phyloP scores from a whole-genome alignment of 164 flowering plant species.

The Protea cynaroides region DNA sequence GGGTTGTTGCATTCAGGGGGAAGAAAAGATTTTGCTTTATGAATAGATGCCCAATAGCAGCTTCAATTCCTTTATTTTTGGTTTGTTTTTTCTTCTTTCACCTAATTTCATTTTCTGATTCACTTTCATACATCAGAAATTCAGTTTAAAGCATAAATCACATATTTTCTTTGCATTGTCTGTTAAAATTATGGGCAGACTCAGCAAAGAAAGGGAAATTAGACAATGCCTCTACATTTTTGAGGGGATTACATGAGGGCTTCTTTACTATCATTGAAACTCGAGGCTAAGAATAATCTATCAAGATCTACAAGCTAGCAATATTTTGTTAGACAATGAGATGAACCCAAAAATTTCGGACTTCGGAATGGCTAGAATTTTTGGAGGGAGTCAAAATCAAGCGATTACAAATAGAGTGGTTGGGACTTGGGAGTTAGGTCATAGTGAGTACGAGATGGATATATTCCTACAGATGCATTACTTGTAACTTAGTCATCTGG shows the following conservation, averaged over 20 bases:
- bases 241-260: conserved; percentile 77
- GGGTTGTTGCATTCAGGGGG: conserved; percentile 62
- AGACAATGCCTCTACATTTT: conserved; percentile 52
- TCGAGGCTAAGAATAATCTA: conserved; percentile 76
- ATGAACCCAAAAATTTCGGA: conserved; percentile 86
- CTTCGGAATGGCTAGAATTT: conserved; percentile 68
- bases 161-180: conserved; percentile 6
- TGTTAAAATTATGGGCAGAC: conserved; percentile 25
- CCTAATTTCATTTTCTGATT: background rate
- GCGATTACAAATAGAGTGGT: conserved; percentile 26
- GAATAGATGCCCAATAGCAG: conserved; percentile 81
- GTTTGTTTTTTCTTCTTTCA: conserved; percentile 27
- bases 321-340: conserved; percentile 59
- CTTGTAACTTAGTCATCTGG: too few relatives aligned
- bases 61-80: conserved; percentile 58
- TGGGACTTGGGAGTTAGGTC: too few relatives aligned
- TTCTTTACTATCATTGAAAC: conserved; percentile 75
- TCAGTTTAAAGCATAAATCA: background rate
- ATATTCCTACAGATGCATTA: too few relatives aligned
- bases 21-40: conserved; percentile 63
- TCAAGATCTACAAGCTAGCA: conserved; percentile 72
- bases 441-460: conserved; percentile 18
- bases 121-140: background rate
- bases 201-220: conserved; percentile 28
- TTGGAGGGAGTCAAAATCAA: conserved; percentile 19